Conservation (phyloP, 441 rosid genomes). For the Mallotus repandus region DNA sequence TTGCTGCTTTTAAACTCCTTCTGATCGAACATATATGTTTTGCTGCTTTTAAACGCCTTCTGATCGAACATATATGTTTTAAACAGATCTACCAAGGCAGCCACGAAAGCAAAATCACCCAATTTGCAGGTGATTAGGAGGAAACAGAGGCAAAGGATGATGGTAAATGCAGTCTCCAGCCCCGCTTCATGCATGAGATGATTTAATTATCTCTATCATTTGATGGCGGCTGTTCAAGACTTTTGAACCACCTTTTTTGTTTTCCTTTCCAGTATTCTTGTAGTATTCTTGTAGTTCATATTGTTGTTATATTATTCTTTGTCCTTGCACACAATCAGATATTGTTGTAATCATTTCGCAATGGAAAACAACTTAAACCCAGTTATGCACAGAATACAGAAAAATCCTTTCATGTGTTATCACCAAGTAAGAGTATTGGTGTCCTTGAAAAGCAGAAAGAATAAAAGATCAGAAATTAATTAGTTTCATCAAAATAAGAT, state of each 20-base stretch:
- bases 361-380: not conserved
- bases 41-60: not conserved
- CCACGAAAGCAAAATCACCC: conserved; percentile 78
- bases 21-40: not conserved
- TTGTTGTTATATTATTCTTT: not conserved
- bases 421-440: too few species aligned
- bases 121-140: conserved; percentile 55
- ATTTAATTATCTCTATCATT: conserved; percentile 20
- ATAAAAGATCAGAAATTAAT: too few species aligned
- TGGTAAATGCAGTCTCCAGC: conserved; percentile 40
- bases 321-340: not conserved
- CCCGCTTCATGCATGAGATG: conserved; percentile 74
- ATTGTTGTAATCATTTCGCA: conserved; percentile 10
- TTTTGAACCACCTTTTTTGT: conserved; percentile 54
- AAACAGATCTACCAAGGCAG: conserved; percentile 66
- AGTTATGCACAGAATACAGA: too few species aligned
- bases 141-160: conserved; percentile 46
- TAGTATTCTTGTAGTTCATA: too few species aligned
- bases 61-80: not conserved
- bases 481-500: too few species aligned
- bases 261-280: not conserved
- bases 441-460: too few species aligned
- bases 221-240: conserved; percentile 57
- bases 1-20: not conserved
- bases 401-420: too few species aligned